Conservation (phyloP, 2,329 filamentous ascomycete genomes). For the Microdochium trichocladiopsis region DNA sequence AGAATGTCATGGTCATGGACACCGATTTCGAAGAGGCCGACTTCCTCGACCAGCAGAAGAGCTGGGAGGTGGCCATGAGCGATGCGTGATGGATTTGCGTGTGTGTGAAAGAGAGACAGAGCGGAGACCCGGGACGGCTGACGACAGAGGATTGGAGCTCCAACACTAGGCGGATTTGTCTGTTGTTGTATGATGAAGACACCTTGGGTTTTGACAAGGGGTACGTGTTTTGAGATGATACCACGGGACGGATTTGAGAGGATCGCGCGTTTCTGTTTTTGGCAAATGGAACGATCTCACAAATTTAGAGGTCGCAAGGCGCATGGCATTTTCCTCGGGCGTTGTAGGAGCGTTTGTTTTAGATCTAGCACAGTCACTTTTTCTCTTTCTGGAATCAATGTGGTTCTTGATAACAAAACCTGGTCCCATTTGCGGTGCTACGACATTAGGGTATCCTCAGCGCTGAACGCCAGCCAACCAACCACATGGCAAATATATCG, state of each 20-base stretch:
- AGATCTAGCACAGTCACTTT: conserved; percentile 3
- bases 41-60: conserved; percentile 43
- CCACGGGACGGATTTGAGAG: background rate
- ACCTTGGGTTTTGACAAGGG: no score
- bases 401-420: no score
- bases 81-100: no score
- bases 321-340: background rate
- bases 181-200: no score
- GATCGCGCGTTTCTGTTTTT: background rate
- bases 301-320: background rate
- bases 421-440: no score
- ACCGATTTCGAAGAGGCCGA: conserved; percentile 63
- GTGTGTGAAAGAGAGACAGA: no score
- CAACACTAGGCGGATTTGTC: no score
- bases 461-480: no score
- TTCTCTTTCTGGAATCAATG: no score
- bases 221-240: background rate
- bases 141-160: background rate
- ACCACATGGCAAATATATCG: no score
- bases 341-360: background rate
- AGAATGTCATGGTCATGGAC: conserved; percentile 34
- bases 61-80: conserved; percentile 33
- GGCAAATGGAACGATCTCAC: background rate
- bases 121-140: background rate
- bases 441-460: no score